A percentile compares a stretch with the other conserved stretches of the same genome.
Evolutionary conservation across 1,284 basidiomycete species (phyloP).

Genomic region (Ceratobasidium theobromae): DNA sequence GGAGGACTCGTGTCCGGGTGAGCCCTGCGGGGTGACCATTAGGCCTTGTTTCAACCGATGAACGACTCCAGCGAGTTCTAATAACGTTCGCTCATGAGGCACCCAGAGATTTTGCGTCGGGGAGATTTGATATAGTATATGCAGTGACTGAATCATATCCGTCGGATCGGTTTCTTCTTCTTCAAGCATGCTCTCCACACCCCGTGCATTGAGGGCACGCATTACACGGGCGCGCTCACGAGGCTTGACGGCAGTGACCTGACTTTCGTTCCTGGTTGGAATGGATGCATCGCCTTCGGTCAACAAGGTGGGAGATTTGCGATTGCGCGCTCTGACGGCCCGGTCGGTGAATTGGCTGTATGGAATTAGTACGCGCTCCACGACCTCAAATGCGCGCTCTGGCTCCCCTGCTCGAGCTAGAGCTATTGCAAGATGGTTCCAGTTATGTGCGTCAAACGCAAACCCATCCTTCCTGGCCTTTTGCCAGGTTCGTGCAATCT

Average conservation of each 20-base stretch:
- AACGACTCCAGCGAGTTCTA: conserved; percentile 39
- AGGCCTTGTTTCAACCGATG: conserved; percentile 24
- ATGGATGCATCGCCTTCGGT: not conserved
- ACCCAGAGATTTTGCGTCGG: conserved; percentile 66
- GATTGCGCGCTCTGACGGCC: conserved; percentile 19
- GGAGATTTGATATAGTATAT: conserved; percentile 61
- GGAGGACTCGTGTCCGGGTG: conserved; percentile 3
- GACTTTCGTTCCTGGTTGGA: not conserved
- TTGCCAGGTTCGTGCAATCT: conserved; percentile 72
- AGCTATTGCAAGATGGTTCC: conserved; percentile 82
- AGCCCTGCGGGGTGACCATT: conserved; percentile 20
- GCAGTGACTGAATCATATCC: conserved; percentile 55
- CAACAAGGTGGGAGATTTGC: conserved; percentile 8
- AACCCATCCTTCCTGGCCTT: conserved; percentile 68
- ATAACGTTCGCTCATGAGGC: conserved; percentile 56
- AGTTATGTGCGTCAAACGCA: conserved; percentile 87
- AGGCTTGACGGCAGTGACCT: conserved; percentile 11
- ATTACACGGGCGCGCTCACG: conserved; percentile 27
- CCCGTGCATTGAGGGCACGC: conserved; percentile 20
- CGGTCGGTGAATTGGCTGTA: conserved; percentile 44
- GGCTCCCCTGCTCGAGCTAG: conserved; percentile 78
- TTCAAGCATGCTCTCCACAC: conserved; percentile 14
- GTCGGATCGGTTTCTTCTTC: conserved; percentile 39
- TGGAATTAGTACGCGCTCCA: conserved; percentile 77
- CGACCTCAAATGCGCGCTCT: conserved; percentile 78